Evolutionary conservation across 2,329 filamentous ascomycete species (phyloP).

Genomic region (Calonectria pauciramosa): DNA sequence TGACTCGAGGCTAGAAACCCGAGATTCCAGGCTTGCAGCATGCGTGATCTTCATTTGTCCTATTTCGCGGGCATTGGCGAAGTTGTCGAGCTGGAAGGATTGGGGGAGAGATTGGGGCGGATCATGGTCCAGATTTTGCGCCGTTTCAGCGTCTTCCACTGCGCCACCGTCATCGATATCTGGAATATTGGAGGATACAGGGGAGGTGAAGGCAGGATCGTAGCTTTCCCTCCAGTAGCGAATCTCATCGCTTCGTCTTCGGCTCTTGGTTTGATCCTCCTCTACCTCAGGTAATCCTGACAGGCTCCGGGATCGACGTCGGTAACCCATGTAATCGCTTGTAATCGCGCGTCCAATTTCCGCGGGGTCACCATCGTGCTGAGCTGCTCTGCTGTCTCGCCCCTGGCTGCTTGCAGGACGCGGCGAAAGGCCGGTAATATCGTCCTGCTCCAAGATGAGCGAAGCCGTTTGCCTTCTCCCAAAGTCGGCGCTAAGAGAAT

Average conservation of each 20-base stretch:
- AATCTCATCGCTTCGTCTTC: slow-evolving; percentile 74
- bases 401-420: slow-evolving; percentile 73
- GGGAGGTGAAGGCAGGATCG: slow-evolving; percentile 64
- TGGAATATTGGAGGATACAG: slow-evolving; percentile 62
- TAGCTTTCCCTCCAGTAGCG: slow-evolving; percentile 75
- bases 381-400: slow-evolving; percentile 57
- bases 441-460: slow-evolving; percentile 51
- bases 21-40: slow-evolving; percentile 66
- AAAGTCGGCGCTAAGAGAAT: slow-evolving; percentile 64
- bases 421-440: slow-evolving; percentile 69
- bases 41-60: slow-evolving; percentile 71
- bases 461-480: slow-evolving; percentile 49
- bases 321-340: slow-evolving; percentile 63
- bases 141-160: slow-evolving; percentile 47
- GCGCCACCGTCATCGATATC: slow-evolving; percentile 51
- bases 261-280: slow-evolving; percentile 49
- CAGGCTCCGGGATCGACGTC: slow-evolving; percentile 71
- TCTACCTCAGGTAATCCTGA: slow-evolving; percentile 65
- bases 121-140: slow-evolving; percentile 50
- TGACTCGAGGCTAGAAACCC: slow-evolving; percentile 65
- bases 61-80: slow-evolving; percentile 61
- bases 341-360: slow-evolving; percentile 75
- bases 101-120: slow-evolving; percentile 58
- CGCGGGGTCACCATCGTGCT: slow-evolving; percentile 59
- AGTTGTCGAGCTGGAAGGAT: slow-evolving; percentile 68